Base-by-base conservation (phyloP, 2,329 filamentous ascomycete genomes). In the Cryphonectria radicalis region DNA sequence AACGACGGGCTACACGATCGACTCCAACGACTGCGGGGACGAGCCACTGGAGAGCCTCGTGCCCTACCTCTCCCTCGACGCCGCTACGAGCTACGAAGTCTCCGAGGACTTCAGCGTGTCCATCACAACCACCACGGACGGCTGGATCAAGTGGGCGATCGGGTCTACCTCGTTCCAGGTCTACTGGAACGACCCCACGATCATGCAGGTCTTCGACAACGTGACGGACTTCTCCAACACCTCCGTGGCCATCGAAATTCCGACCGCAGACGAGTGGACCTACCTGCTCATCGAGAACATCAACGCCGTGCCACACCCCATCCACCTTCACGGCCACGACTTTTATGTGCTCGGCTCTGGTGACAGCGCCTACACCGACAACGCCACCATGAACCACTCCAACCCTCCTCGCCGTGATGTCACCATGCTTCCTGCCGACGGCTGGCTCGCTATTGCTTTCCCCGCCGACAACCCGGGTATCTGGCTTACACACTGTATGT, bases 321-420 rank as follows among this genome's bases (percentile, higher is more conserved):
- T 85, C 76, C 85, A 87, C 77, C 77, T 87, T 22, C 85, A 87
- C 77, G 85, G 85, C 11, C 85, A 87, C 74, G 82, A 86, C 69
- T 86, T 86, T 77, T 83, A 80, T 73, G 76, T 86, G 19, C 75
- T 87, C 10, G 77, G 79, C 35, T 69, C 80, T 76, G 77, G 76
- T 40, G 63, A 71, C 55, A 72, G 76, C 43, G 4, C 65, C 35
- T 77, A 67, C 66, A 70, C 69, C 70, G 68, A 70, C 70, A 69
- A 70, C 66, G 53, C 66, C 32, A 63, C 75, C 28, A 75, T 81
- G 8, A 63, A 65, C 70, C 74, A 75, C 74, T 57, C 67, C 69
- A 82, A 83, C 73, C 80, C 81, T n/a, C 77, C 78, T 4, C 78
- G 81, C n/a, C 76, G 81, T 43, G 81, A 83, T 70, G 78, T 79